Evolutionary conservation across 345 rosid genomes (phyloP).

Genomic region (Acer yangbiense): DNA sequence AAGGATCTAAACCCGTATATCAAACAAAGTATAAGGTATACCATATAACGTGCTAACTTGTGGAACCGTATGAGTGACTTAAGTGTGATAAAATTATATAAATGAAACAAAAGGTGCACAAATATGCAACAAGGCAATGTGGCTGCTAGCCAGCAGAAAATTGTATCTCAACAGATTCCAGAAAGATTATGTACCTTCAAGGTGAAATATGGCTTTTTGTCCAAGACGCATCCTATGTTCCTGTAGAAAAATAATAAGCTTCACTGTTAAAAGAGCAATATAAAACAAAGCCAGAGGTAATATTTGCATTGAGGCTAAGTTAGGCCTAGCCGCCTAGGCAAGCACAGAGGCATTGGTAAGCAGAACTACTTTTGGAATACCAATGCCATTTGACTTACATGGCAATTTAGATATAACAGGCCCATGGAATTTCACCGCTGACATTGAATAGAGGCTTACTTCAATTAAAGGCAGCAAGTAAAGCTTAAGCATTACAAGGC

Average conservation of each 20-base stretch:
- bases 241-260: slow-evolving; percentile 40
- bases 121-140: not conserved
- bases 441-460: not conserved
- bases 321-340: not conserved
- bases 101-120: not conserved
- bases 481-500: not conserved
- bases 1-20: no score
- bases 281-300: not conserved
- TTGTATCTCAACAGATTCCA: not conserved
- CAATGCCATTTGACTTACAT: not conserved
- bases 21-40: not conserved
- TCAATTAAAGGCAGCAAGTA: not conserved
- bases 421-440: not conserved
- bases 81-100: not conserved
- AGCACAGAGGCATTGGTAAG: not conserved
- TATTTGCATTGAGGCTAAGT: not conserved
- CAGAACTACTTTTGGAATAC: not conserved
- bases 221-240: slow-evolving; percentile 87
- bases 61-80: not conserved
- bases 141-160: not conserved
- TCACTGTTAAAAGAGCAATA: slow-evolving; percentile 13
- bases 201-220: slow-evolving; percentile 92
- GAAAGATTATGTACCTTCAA: slow-evolving; percentile 61
- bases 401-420: not conserved
- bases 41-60: not conserved